These are phyloP conservation scores for Vitis riparia DNA, from an alignment of 164 flowering plant genomes.

Conservation along the genomic window DNA sequence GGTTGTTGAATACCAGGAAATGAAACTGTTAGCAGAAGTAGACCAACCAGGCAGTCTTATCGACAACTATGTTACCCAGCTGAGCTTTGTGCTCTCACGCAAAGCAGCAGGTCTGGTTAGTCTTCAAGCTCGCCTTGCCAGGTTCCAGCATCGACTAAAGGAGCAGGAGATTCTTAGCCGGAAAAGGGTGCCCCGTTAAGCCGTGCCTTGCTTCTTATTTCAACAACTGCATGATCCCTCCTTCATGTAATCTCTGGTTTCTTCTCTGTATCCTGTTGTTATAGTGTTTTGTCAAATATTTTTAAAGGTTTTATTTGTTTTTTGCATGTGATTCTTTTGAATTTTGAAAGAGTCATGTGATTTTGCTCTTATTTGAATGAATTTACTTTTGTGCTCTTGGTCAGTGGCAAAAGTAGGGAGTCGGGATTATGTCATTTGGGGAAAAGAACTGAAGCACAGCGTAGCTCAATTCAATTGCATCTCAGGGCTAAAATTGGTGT, in stretches of 20 bases:
- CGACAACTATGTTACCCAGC: constrained; percentile 86
- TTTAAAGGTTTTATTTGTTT: too few relatives aligned
- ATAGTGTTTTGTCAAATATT: neutral
- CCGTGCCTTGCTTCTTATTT: constrained; percentile 4
- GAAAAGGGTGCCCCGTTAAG: constrained; percentile 70
- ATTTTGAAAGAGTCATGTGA: too few relatives aligned
- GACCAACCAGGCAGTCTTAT: constrained; percentile 96
- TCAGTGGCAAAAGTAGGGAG: too few relatives aligned
- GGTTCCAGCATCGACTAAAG: constrained; percentile 93
- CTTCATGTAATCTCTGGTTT: constrained; percentile 2
- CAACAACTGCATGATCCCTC: constrained; percentile 6
- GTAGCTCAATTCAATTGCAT: neutral
- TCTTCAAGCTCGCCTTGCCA: constrained; percentile 94
- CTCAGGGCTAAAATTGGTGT: neutral
- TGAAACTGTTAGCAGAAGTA: constrained; percentile 94
- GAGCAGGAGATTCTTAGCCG: constrained; percentile 96
- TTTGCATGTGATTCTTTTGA: too few relatives aligned
- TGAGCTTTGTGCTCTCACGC: constrained; percentile 90
- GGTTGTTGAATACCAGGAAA: constrained; percentile 54
- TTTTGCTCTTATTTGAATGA: too few relatives aligned
- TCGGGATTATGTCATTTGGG: too few relatives aligned
- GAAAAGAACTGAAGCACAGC: too few relatives aligned
- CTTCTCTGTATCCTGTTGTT: neutral
- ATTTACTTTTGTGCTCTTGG: too few relatives aligned
- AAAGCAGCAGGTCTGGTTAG: constrained; percentile 93